Base-by-base conservation (phyloP, 2,329 filamentous ascomycete species). In the Aspergillus piperis region DNA sequence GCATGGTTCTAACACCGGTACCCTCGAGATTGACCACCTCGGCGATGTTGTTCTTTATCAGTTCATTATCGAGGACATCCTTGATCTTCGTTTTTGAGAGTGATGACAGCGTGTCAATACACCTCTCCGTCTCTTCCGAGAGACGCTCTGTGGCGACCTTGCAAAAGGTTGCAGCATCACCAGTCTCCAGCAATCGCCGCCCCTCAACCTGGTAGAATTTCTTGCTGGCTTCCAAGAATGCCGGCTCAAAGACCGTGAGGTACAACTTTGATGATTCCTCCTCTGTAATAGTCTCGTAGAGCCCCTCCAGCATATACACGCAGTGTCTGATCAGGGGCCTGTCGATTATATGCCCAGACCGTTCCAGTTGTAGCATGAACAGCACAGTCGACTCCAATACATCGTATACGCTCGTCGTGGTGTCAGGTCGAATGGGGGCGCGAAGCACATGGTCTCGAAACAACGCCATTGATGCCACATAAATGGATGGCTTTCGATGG, bases 361-460 rank as follows among this genome's bases (percentile, higher is more conserved):
- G 84, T 75, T 98, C 95, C 88, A 97, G 92, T 62, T 90, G 87
- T 65, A 99, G 90, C 77, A 97, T 91, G 64, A 96, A 93, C 3
- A 98, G 83, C 30, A 98, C 84, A 13, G 96, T 91, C 5, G 87
- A 86, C 68, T 90, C 91, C 25, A 98, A 80, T 6, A 96, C 86
- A 57, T 89, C 84, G 49, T 90, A 88, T 8, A 96, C 85, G n/a
- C 76, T 77, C 6, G 77, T 66, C 13, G 76, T 67, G 0, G 72
- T 70, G 7, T 81, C 76, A 54, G 68, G 78, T 73, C 49, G 80
- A 75, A 66, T 80, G 74, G 78, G 80, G 0, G 87, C 86, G 30
- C 86, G 86, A 8, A 99, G 82, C 48, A 99, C 90, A 67, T 92
- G 83, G 68, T 97, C 91, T 39, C 94, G 88, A 75, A 96, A 99